phyloP scores from a whole-genome alignment of 1,284 basidiomycete species.

The Trametes polyzona region DNA sequence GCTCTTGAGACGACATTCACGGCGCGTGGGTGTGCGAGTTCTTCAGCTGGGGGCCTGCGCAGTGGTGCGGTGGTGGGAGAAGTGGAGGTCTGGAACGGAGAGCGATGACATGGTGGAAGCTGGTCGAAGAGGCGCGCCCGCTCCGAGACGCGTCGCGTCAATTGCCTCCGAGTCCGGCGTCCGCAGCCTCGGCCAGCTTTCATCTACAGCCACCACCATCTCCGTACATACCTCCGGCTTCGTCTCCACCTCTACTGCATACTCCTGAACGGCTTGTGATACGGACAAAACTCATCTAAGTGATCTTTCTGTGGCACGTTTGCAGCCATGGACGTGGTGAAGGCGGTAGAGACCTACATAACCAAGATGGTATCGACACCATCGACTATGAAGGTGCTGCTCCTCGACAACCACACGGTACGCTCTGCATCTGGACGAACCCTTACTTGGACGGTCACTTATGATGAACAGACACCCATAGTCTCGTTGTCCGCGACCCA shows the following conservation, averaged over 20 bases:
- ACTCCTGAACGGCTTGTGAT: not conserved
- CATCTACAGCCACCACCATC: conserved; percentile 12
- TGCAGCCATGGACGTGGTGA: conserved; percentile 86
- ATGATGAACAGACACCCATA: conserved; percentile 85
- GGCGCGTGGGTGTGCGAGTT: not conserved
- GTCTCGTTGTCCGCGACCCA: conserved; percentile 96
- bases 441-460: too few relatives aligned
- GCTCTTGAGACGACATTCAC: conserved; percentile 1
- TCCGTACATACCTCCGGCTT: not conserved
- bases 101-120: conserved; percentile 12
- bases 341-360: conserved; percentile 95
- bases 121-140: conserved; percentile 5
- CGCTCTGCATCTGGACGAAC: conserved; percentile 30
- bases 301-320: not conserved
- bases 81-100: conserved; percentile 2
- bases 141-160: conserved; percentile 18
- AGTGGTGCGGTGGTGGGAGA: not conserved
- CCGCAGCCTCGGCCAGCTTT: too few relatives aligned
- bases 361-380: conserved; percentile 88
- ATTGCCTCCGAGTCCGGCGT: conserved; percentile 10
- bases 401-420: conserved; percentile 96
- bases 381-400: conserved; percentile 94
- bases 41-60: not conserved
- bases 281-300: not conserved
- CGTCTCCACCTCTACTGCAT: not conserved